Evolutionary conservation across 805 yeast genomes (phyloP), one percentile per base, ranked within the genome.

Genomic region (Kodamaea nitidulidarum): DNA sequence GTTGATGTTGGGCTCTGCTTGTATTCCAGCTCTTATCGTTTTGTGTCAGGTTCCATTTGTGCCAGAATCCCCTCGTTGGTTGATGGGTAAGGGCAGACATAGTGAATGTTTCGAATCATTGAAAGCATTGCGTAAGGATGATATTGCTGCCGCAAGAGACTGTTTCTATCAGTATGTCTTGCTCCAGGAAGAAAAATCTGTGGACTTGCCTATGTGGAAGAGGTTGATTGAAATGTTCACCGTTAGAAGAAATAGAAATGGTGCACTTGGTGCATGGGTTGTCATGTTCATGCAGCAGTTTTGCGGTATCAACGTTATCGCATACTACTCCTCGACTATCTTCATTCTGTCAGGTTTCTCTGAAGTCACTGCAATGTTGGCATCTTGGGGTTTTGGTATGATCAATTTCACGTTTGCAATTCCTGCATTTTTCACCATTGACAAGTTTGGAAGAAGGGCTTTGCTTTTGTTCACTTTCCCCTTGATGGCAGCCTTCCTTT

Each of bases 231-330:
- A 81, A 57, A 65, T 85, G 70, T 69, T 86, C 56, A 72, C 81
- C 1, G 70, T 84, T 34, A 75, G 93, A 60, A 78, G 96, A 69
- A 85, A 84, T 60, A 76, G 95, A 63, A 83, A 87, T 55, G 95
- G 93, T 38, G 78, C 86, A 6, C 50, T 82, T 41, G 95, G 86
- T 40, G 78, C 95, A 3, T 82, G 83, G 75, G 73, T 86, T 47
- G 87, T 81, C 43, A 87, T 88, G 79, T 84, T 86, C 55, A 82
- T 83, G 87, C 95, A 87, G 66, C 95, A 87, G 59, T 84, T 86
- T 65, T 87, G 95, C 63, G 95, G 95, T 50, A 78, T 87, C 58
- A 87, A 87, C 54, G 91, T 86, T 38, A 85, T 87, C 61, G 91
- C 95, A 14, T 84, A 85, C 63, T 87, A 84, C 61, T 83, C 91